Evolutionary conservation across 2,329 filamentous ascomycete genomes (phyloP), one percentile per base, ranked within the genome.

Genomic region (Tolypocladium tundrense): DNA sequence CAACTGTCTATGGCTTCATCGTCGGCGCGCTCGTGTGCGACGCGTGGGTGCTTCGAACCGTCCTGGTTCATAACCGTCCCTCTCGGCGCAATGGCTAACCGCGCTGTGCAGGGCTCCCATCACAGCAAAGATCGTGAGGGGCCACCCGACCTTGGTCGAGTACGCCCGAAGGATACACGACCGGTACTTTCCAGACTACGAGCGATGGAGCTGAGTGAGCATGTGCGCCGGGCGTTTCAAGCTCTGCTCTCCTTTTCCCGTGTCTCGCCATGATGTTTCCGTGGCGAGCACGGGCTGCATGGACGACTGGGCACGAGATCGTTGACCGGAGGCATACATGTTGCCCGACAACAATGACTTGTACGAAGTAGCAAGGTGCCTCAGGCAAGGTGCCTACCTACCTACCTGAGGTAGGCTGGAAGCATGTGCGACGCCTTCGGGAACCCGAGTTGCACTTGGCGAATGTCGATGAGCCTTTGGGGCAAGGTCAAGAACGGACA

Each of bases 161-260:
- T 87, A 86, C 67, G 82, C 80, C 3, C 64, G 64, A 42, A 74
- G 79, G 58, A 83, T 87, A 48, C 82, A 85, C 64, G 68, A 75
- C 53, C 59, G 60, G 5, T 85, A 82, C 63, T 87, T 87, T 62
- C 74, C 79, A 0, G 82, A 87, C 41, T 86, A 86, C 63, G 71
- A 77, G 59, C 65, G 65, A 37, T 74, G 75, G 70, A 50, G 16
- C 45, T 50, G 57, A 66, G 14, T 42, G 50, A 37, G 21, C 8
- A 3, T 2, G 14, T 43, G 16, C 24, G 40, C 24, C 27, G 40
- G 7, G 51, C 9, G 13, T 2, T 19, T 42, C 10, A 9, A 21
- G 37, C 45, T 48, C 45, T 31, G 3, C 5, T 31, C 24, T 19
- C 1, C 10, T 27, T 27, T 6, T 1, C 27, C 8, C 4, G 16